A percentile compares a stretch with the other conserved stretches of the same genome.
phyloP scores from a whole-genome alignment of 73 alveolate genomes.

The Halteria grandinella region DNA sequence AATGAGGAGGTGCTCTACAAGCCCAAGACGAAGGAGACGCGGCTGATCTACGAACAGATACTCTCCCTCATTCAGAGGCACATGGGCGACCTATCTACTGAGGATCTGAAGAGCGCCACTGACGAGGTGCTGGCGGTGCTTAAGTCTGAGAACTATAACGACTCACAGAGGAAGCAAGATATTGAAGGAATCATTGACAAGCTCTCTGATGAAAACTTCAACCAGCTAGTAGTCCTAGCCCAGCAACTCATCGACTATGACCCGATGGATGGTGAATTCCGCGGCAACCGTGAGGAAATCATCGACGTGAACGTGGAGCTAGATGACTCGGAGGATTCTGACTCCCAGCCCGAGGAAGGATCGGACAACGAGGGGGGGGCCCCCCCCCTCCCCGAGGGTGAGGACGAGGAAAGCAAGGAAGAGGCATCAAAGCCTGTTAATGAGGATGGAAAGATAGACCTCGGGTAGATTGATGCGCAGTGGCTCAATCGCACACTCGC shows the following conservation, averaged over 20 bases:
- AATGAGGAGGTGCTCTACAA: conserved; percentile 74
- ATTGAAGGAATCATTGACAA: conserved; percentile 86
- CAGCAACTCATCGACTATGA: conserved; percentile 83
- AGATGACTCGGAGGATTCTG: conserved; percentile 71
- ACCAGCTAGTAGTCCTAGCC: conserved; percentile 72
- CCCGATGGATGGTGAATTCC: conserved; percentile 54
- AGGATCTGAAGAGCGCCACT: conserved; percentile 81
- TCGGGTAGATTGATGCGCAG: conserved; percentile 72
- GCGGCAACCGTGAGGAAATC: conserved; percentile 58
- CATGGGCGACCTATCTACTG: conserved; percentile 85
- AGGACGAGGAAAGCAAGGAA: conserved; percentile 55
- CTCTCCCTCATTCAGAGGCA: conserved; percentile 76
- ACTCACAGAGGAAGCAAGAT: conserved; percentile 78
- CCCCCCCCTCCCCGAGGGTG: conserved; percentile 20
- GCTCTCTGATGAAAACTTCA: conserved; percentile 76
- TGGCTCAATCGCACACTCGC: conserved; percentile 63
- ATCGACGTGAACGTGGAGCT: conserved; percentile 69
- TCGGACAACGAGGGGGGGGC: conserved; percentile 62
- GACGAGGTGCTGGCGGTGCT: conserved; percentile 87
- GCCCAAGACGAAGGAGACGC: conserved; percentile 95
- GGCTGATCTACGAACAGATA: conserved; percentile 81
- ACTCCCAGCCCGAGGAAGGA: too few relatives aligned
- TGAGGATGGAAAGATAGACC: conserved; percentile 38
- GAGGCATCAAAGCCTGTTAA: conserved; percentile 15
- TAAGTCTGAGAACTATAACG: conserved; percentile 82